These are phyloP conservation scores for Hordeum pubiflorum DNA, from an alignment of 202 grass and related monocot genomes.

Conservation along the genomic window DNA sequence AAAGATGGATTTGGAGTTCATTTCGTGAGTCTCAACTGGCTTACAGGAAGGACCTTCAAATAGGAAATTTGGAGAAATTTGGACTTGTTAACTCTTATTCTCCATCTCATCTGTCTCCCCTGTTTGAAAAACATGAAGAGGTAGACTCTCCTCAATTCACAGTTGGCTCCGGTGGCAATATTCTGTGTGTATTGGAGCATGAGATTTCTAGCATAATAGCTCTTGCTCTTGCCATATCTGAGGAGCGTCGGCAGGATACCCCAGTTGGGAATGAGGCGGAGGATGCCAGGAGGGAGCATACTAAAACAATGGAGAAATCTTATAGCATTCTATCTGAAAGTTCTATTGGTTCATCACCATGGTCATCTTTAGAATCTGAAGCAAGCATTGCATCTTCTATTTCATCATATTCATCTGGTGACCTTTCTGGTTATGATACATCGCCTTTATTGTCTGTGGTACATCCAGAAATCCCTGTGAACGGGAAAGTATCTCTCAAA, in stretches of 20 bases:
- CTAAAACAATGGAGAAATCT: slow-evolving; percentile 56
- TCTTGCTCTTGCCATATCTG: slow-evolving; percentile 58
- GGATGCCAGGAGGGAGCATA: slow-evolving; percentile 32
- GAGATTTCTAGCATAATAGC: slow-evolving; percentile 98
- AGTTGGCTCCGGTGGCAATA: slow-evolving; percentile 55
- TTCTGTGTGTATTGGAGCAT: slow-evolving; percentile 62
- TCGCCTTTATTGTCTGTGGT: slow-evolving; percentile 40
- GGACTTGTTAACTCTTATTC: slow-evolving; percentile 48
- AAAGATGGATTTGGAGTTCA: slow-evolving; percentile 67
- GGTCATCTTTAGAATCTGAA: slow-evolving; percentile 66
- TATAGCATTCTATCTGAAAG: slow-evolving; percentile 51
- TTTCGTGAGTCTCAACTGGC: slow-evolving; percentile 46
- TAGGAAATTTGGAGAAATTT: slow-evolving; percentile 47
- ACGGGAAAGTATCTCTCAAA: slow-evolving; percentile 53
- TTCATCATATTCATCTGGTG: slow-evolving; percentile 50
- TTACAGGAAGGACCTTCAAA: slow-evolving; percentile 45
- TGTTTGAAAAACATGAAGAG: slow-evolving; percentile 46
- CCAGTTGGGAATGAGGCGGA: slow-evolving; percentile 34
- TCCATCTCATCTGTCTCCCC: slow-evolving; percentile 47
- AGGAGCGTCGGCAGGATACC: slow-evolving; percentile 31
- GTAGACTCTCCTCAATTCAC: slow-evolving; percentile 38
- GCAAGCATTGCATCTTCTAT: slow-evolving; percentile 30
- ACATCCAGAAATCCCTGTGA: slow-evolving; percentile 74
- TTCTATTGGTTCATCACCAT: slow-evolving; percentile 45
- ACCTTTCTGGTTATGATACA: slow-evolving; percentile 51